These are phyloP conservation scores for Pelargonium cotyledonis DNA, from an alignment of 441 rosid genomes.

Conservation along the genomic window DNA sequence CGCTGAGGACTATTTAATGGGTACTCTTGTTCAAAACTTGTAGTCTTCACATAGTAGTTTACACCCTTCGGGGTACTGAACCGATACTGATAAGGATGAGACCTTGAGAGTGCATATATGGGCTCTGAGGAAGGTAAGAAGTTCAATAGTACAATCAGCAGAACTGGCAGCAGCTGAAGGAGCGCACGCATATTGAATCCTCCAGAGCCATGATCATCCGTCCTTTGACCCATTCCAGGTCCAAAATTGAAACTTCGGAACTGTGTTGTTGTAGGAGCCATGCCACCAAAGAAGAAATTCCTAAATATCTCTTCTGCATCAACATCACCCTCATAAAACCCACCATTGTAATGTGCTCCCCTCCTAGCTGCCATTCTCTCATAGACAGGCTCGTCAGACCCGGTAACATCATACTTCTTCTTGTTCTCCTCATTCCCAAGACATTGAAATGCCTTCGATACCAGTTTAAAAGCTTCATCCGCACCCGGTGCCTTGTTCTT, in stretches of 20 bases:
- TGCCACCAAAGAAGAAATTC: slow-evolving; percentile 70
- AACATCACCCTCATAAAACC: slow-evolving; percentile 62
- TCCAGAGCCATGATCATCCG: slow-evolving; percentile 42
- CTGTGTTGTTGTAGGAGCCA: slow-evolving; percentile 35
- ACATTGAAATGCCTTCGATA: slow-evolving; percentile 88
- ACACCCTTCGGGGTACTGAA: slow-evolving; percentile 63
- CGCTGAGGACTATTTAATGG: slow-evolving; percentile 43
- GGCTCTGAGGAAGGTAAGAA: slow-evolving; percentile 76
- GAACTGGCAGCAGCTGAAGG: slow-evolving; percentile 67
- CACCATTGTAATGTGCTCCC: slow-evolving; percentile 43
- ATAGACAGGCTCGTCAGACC: slow-evolving; percentile 65
- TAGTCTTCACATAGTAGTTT: slow-evolving; percentile 67
- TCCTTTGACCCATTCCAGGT: slow-evolving; percentile 47
- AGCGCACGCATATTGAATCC: slow-evolving; percentile 61
- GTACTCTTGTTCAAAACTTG: slow-evolving; percentile 71
- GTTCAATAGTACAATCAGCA: slow-evolving; percentile 61
- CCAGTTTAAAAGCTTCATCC: slow-evolving; percentile 81
- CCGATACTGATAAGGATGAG: slow-evolving; percentile 68
- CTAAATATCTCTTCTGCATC: slow-evolving; percentile 92
- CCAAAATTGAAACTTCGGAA: slow-evolving; percentile 64
- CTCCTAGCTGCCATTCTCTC: slow-evolving; percentile 37
- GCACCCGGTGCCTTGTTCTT: slow-evolving; percentile 91
- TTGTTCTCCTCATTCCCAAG: slow-evolving; percentile 57
- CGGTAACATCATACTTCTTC: slow-evolving; percentile 64
- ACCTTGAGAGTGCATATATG: slow-evolving; percentile 52